phyloP scores from a whole-genome alignment of 345 rosid genomes.

The Melaleuca quinquenervia region DNA sequence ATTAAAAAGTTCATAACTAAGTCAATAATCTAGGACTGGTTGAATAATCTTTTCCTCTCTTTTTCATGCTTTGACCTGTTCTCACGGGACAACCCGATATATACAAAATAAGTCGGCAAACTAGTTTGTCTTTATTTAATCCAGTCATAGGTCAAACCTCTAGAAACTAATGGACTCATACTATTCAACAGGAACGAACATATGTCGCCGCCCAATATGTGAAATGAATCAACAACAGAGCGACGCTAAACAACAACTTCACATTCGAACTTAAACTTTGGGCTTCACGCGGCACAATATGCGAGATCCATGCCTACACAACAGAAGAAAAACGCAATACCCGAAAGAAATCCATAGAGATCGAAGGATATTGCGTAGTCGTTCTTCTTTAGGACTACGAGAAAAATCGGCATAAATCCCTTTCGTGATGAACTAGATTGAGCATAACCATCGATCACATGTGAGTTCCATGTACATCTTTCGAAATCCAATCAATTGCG shows the following conservation, averaged over 20 bases:
- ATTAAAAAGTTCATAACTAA: too few relatives aligned
- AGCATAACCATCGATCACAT: neutral
- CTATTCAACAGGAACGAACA: neutral
- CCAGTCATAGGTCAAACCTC: neutral
- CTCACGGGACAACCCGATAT: neutral
- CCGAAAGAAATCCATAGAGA: neutral
- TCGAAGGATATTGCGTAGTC: neutral
- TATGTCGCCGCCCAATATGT: neutral
- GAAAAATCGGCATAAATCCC: neutral
- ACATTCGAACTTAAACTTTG: neutral
- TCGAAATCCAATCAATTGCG: neutral
- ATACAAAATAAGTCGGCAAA: neutral
- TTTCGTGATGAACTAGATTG: rapidly evolving
- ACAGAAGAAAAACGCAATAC: neutral
- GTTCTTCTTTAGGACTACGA: neutral
- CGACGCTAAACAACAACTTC: neutral
- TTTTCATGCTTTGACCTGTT: neutral
- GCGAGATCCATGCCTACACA: neutral
- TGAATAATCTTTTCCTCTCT: neutral
- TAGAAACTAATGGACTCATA: neutral
- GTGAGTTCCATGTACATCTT: neutral
- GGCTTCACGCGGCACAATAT: neutral
- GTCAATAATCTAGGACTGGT: too few relatives aligned
- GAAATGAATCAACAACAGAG: neutral
- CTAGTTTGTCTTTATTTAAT: neutral